Evolutionary conservation across 306 rosid species (phyloP), one percentile per base, ranked within the genome.

Genomic region (Castanopsis chinensis): DNA sequence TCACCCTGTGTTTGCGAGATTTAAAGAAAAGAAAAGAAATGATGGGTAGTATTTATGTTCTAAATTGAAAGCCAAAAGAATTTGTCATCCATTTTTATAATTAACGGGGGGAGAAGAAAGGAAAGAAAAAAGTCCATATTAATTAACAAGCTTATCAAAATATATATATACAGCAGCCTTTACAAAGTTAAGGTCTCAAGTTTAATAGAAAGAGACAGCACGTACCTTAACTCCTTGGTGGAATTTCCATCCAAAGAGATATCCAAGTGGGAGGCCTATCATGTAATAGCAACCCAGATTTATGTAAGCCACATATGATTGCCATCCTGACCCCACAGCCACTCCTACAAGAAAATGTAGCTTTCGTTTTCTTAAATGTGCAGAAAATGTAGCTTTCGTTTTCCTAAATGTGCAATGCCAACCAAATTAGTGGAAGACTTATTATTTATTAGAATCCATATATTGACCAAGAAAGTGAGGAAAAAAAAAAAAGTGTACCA

Each of bases 291-390:
- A 85, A 35, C 94, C 93, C 81, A 94, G 80, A 80, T 92, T 94
- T 76, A 92, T 84, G 86, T 87, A 94, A 14, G 98, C 98, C 8
- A 94, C 98, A 69, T 85, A 86, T 14, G 92, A 82, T 64, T 94
- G 97, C 97, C 98, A 92, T 4, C 97, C 97, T 9, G 95, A 92
- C 67, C 98, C 98, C n/a, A 94, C 95, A 6, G 98, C 97, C 51
- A 92, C 95, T 1, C 98, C 97, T 89, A 68, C 20, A 59, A 37
- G 23, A 61, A 35, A 18, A 57, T 10, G 13, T 0, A 3, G 53
- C 53, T 0, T 12, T 49, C 53, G 15, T 12, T 17, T 49, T 49
- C 1, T 49, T 49, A 49, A 12, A 2, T 37, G 45, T 37, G 45
- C 7, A 37, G 23, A 61, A 35, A 18, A 57, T 10, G 13, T 0